A percentile compares a stretch with the other conserved stretches of the same genome.
phyloP scores from a whole-genome alignment of 2,329 filamentous ascomycete genomes.

The Coniochaeta sp. region DNA sequence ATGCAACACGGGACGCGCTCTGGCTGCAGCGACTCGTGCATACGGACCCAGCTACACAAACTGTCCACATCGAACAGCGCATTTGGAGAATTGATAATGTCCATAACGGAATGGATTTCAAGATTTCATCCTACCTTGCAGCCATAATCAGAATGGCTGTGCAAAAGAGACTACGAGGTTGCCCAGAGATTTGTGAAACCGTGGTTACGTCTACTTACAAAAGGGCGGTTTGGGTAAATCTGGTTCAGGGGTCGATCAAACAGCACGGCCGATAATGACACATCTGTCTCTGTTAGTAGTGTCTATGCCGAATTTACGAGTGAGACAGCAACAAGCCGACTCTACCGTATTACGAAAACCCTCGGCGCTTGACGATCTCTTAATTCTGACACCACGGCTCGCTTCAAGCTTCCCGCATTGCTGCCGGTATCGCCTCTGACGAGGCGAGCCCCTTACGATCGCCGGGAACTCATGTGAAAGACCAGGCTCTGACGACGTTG shows the following conservation, averaged over 20 bases:
- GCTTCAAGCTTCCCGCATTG: neutral
- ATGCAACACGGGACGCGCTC: no score
- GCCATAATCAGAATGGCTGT: no score
- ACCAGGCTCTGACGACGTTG: neutral
- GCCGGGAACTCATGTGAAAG: neutral
- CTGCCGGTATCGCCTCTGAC: neutral
- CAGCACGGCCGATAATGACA: neutral
- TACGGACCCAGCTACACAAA: no score
- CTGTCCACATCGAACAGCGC: no score
- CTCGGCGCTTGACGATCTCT: neutral
- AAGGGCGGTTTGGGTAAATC: neutral
- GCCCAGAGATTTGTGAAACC: no score
- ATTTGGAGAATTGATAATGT: no score
- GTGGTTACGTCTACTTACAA: neutral
- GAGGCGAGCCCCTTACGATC: neutral
- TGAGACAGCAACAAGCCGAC: neutral
- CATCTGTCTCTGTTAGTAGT: neutral
- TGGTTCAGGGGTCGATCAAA: constrained; percentile 2
- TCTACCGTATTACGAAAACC: neutral
- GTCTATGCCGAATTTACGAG: neutral
- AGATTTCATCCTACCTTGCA: no score
- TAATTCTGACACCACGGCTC: neutral
- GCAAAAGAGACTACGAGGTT: no score
- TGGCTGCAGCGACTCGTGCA: no score
- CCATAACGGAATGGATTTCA: no score